A percentile compares a stretch with the other conserved stretches of the same genome.
These are phyloP conservation scores for Cladosporium phlei DNA, from an alignment of 2,329 filamentous ascomycete genomes.

Conservation along the genomic window DNA sequence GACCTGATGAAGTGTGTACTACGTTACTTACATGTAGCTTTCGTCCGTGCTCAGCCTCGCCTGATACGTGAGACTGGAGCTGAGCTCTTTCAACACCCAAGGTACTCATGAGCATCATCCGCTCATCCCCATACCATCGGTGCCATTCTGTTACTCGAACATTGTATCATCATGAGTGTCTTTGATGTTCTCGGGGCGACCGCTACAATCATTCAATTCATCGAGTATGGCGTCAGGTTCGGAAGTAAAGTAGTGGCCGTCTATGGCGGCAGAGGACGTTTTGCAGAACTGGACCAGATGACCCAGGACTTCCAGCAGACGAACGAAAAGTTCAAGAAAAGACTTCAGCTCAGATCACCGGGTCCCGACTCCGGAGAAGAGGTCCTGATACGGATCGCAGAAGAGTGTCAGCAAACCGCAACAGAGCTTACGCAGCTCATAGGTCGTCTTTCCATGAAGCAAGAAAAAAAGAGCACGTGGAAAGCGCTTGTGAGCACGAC, in stretches of 20 bases:
- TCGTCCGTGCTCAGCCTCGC: too few relatives aligned
- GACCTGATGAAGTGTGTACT: too few relatives aligned
- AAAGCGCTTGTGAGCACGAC: background rate
- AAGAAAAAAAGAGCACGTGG: background rate
- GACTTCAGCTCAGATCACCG: background rate
- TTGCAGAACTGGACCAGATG: background rate
- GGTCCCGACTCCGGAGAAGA: background rate
- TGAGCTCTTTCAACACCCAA: too few relatives aligned
- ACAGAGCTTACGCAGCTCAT: background rate
- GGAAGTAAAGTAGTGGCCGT: background rate
- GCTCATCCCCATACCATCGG: too few relatives aligned
- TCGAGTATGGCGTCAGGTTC: conserved; percentile 1
- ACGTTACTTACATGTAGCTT: too few relatives aligned
- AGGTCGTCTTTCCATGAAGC: background rate
- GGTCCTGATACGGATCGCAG: background rate
- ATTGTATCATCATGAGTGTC: too few relatives aligned
- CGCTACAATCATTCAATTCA: background rate
- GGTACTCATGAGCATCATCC: too few relatives aligned
- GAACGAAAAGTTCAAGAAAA: background rate
- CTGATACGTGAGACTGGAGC: too few relatives aligned
- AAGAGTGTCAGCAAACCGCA: background rate
- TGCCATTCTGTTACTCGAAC: too few relatives aligned
- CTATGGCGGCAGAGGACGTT: background rate
- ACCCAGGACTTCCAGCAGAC: background rate
- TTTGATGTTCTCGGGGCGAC: background rate